Percentiles rank a stretch among this genome's conserved stretches.
Conservation (phyloP, 495 filamentous ascomycete species). For the Penicillium parvum region DNA sequence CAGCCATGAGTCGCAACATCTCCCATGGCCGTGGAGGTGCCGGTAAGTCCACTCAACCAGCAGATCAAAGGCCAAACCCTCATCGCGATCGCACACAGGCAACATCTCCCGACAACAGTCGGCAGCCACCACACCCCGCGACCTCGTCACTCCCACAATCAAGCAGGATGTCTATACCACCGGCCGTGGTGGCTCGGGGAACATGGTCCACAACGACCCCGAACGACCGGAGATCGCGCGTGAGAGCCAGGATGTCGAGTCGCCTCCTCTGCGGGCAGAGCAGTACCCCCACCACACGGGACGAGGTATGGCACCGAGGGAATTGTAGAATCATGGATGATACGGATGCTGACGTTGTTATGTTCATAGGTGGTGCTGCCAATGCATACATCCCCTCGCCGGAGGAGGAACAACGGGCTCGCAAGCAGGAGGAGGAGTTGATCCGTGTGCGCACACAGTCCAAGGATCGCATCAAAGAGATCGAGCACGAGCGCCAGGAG, state of each 20-base stretch:
- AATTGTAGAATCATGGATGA: not conserved
- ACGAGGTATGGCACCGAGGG: slow-evolving; percentile 39
- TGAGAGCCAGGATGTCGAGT: slow-evolving; percentile 73
- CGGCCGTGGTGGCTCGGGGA: slow-evolving; percentile 66
- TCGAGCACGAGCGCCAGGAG: slow-evolving; percentile 27
- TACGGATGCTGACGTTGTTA: not conserved
- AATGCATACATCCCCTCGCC: slow-evolving; percentile 40
- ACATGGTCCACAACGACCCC: slow-evolving; percentile 70
- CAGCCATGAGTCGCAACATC: slow-evolving; percentile 31
- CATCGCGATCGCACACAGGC: slow-evolving; percentile 37
- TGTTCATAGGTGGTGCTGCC: slow-evolving; percentile 37
- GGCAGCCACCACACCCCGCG: slow-evolving; percentile 43
- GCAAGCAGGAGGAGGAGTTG: slow-evolving; percentile 32
- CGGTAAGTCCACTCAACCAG: slow-evolving; percentile 29
- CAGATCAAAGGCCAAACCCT: not conserved
- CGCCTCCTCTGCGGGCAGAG: slow-evolving; percentile 46
- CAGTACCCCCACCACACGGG: slow-evolving; percentile 42
- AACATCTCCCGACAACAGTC: slow-evolving; percentile 65
- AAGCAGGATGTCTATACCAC: slow-evolving; percentile 81
- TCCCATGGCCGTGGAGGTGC: slow-evolving; percentile 55
- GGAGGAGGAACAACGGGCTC: slow-evolving; percentile 35
- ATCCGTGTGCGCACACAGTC: slow-evolving; percentile 34
- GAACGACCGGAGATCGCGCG: slow-evolving; percentile 63
- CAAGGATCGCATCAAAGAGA: slow-evolving; percentile 37
- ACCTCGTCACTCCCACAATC: slow-evolving; percentile 76